Evolutionary conservation across 805 yeast species (phyloP), one percentile per base, ranked within the genome.

Genomic region (Pichia thaimueangensis): DNA sequence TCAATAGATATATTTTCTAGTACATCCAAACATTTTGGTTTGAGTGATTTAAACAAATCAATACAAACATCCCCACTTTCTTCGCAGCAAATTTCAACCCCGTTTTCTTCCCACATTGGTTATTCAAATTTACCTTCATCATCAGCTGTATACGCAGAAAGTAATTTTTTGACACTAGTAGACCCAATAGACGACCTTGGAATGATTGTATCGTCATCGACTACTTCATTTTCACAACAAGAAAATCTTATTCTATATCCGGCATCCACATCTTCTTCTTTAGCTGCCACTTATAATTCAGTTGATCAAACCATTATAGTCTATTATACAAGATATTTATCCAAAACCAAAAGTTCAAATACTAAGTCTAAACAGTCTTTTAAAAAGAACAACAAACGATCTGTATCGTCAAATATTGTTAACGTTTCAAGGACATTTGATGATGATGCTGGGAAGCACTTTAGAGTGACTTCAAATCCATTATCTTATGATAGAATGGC

Each of bases 111-210:
- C 1, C 19, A 41, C 24, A 11, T 11, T 13, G 11, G 12, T 12
- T 19, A 13, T 22, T 41, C 48, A 6, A 27, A 12, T n/a, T 13
- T 15, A 6, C 17, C 24, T 19, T 30, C 43, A 17, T 17, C 19
- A 45, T 47, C 28, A 43, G 42, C 24, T 19, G 27, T 37, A 5
- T 42, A 30, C 39, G 5, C 39, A 3, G 64, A 61, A 17, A 45
- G 57, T 32, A 62, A 60, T 25, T 82, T 85, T 50, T 67, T 86
- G 41, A 78, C 94, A 0, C 57, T 87, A 45, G 70, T 79, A 1
- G 94, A 86, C 56, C 91, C 95, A 1, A 63, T 82, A 47, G 74
- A 77, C 2, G 93, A 86, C 4, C 70, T 85, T 43, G 87, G 95
- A 2, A 65, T 77, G 5, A 73, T 87, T 5, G 77, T 79, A 1